A percentile compares a stretch with the other conserved stretches of the same genome.
Conservation (phyloP, 345 rosid genomes). For the Mercurialis annua region DNA sequence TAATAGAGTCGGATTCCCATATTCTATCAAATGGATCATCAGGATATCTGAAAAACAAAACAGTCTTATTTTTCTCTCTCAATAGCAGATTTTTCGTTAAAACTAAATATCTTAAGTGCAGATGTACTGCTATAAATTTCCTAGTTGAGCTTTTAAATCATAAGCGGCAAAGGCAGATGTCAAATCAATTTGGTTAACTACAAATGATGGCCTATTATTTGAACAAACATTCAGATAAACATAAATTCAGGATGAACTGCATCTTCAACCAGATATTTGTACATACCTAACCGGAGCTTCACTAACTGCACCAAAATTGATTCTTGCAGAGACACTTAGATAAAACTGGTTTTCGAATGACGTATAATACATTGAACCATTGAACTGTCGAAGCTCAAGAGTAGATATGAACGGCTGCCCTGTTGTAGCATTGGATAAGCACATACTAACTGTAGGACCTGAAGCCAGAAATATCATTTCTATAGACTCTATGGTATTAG, state of each 20-base stretch:
- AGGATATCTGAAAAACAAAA: slow-evolving; percentile 60
- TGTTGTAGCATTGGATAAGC: slow-evolving; percentile 94
- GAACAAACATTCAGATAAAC: slow-evolving; percentile 10
- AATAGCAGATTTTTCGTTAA: slow-evolving; percentile 1
- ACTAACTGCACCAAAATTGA: slow-evolving; percentile 89
- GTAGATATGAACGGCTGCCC: slow-evolving; percentile 98
- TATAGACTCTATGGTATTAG: slow-evolving; percentile 50
- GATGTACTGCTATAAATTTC: neutral
- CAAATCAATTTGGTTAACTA: neutral
- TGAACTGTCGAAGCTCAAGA: slow-evolving; percentile 93
- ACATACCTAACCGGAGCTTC: slow-evolving; percentile 78
- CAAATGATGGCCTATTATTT: neutral
- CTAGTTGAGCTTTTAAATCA: neutral
- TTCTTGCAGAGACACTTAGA: slow-evolving; percentile 79
- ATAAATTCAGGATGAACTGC: neutral
- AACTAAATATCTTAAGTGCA: neutral
- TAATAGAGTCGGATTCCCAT: slow-evolving; percentile 84
- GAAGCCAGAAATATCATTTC: slow-evolving; percentile 90
- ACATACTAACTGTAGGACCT: slow-evolving; percentile 61
- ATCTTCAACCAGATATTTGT: slow-evolving; percentile 15
- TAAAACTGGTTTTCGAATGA: slow-evolving; percentile 58
- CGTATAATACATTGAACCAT: slow-evolving; percentile 78
- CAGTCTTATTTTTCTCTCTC: neutral
- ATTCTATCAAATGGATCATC: slow-evolving; percentile 95
- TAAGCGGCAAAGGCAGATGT: neutral